Evolutionary conservation across 129 eudicot genomes (phyloP).

Genomic region (Chrysanthemum makinoi): DNA sequence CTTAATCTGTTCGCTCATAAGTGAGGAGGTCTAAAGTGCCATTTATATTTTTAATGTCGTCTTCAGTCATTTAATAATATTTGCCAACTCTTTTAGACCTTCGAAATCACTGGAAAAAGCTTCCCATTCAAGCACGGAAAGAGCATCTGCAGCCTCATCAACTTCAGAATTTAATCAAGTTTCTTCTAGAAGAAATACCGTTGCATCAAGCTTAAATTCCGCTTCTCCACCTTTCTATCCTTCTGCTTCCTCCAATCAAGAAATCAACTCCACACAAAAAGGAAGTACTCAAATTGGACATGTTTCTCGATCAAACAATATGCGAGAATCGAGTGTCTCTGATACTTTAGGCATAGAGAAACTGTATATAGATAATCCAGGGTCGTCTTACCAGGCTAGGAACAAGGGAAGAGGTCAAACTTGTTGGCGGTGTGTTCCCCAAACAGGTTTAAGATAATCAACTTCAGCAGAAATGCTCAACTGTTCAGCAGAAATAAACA

Average conservation of each 20-base stretch:
- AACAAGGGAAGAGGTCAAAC: constrained; percentile 52
- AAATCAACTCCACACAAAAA: constrained; percentile 37
- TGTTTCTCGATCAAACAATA: constrained; percentile 38
- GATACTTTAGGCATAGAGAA: constrained; percentile 63
- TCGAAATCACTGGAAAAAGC: constrained; percentile 47
- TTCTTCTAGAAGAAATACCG: constrained; percentile 43
- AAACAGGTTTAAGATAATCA: too few relatives aligned
- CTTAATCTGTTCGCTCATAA: too few relatives aligned
- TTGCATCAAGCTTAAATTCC: constrained; percentile 65
- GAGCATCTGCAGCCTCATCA: constrained; percentile 42
- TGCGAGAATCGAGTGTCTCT: constrained; percentile 46
- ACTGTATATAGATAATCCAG: constrained; percentile 52
- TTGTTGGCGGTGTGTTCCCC: too few relatives aligned
- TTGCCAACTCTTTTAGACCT: constrained; percentile 23
- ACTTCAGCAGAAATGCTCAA: too few relatives aligned
- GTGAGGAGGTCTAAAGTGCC: too few relatives aligned
- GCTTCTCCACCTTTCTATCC: constrained; percentile 97
- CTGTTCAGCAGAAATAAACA: too few relatives aligned
- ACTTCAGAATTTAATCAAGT: constrained; percentile 39
- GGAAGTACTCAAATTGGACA: constrained; percentile 51
- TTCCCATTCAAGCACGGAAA: constrained; percentile 44
- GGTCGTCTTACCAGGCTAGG: constrained; percentile 28
- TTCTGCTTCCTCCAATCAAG: constrained; percentile 64
- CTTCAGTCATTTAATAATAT: not conserved
- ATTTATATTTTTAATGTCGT: not conserved